phyloP scores from a whole-genome alignment of 2,329 filamentous ascomycete genomes.

The Xylaria multiplex region DNA sequence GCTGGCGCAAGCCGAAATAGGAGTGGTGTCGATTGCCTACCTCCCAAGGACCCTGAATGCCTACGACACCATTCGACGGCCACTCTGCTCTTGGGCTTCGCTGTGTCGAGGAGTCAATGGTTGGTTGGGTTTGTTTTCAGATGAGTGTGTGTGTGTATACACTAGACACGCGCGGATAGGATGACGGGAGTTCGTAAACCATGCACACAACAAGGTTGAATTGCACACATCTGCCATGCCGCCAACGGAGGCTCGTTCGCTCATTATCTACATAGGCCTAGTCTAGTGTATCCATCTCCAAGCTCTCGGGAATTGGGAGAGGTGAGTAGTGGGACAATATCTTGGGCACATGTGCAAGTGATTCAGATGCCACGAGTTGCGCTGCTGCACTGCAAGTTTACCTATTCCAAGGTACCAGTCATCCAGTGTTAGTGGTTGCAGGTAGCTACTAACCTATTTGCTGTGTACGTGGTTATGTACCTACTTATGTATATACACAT shows the following conservation, averaged over 20 bases:
- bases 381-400: not conserved
- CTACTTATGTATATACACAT: not conserved
- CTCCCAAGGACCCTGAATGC: not conserved
- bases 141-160: not conserved
- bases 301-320: not conserved
- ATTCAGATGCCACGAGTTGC: conserved; percentile 9
- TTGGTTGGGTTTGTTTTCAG: not conserved
- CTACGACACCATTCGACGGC: not conserved
- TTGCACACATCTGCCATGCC: too few relatives aligned
- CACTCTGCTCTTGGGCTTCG: not conserved
- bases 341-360: conserved; percentile 7
- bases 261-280: too few relatives aligned
- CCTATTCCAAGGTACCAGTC: not conserved
- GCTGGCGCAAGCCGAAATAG: conserved; percentile 37
- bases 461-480: not conserved
- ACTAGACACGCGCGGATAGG: not conserved
- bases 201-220: not conserved
- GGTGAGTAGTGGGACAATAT: not conserved
- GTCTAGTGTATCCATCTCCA: not conserved
- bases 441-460: too few relatives aligned
- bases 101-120: conserved; percentile 2
- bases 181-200: too few relatives aligned
- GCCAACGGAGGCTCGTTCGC: not conserved
- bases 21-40: conserved; percentile 27
- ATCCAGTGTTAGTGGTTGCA: too few relatives aligned